Evolutionary conservation across 2,329 filamentous ascomycete genomes (phyloP), one percentile per base, ranked within the genome.

Genomic region (Purpureocillium lavendulum): DNA sequence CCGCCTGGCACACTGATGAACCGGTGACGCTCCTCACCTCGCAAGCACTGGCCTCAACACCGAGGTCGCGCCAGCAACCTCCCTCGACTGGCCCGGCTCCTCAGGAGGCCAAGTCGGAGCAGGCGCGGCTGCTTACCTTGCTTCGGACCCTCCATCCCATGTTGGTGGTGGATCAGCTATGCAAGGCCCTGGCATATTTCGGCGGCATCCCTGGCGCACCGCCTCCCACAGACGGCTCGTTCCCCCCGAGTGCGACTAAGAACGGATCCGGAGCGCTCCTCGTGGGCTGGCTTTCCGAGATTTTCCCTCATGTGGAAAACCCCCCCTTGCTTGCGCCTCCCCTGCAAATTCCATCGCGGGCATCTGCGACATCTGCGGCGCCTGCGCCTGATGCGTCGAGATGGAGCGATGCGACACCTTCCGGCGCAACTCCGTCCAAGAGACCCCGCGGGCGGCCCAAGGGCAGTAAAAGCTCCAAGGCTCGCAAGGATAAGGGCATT

Each of bases 151-250:
- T 81, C 10, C 67, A 74, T 45, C 77, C 77, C 9, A 50, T 67
- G 8, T 61, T 66, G 3, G 73, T 82, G 1, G 76, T 80, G 15
- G 75, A 81, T 43, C 76, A 79, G 49, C 61, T 82, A 28, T 80
- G 75, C 51, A 80, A 72, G 48, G 77, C 74, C 2, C 53, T 82
- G 39, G 69, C 72, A n/a, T 80, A 77, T 48, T 82, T 81, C 55
- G 77, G 78, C 7, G 75, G 77, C 18, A 67, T 75, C 34, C 73
- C 75, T 30, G 71, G 69, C 21, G 70, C 69, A 4, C 70, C 71
- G 7, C 67, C 71, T 6, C 68, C 74, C n/a, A 65, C 68, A 0
- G 56, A 66, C 21, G 64, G 71, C 45, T 59, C 57, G 2, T 81
- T 80, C 38, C 77, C 77, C 2, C 61, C 66, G 18, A 81, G 77